Percentiles rank a stretch among this genome's conserved stretches.
phyloP scores from a whole-genome alignment of 2,329 filamentous ascomycete genomes.

The Nothopassalora personata region DNA sequence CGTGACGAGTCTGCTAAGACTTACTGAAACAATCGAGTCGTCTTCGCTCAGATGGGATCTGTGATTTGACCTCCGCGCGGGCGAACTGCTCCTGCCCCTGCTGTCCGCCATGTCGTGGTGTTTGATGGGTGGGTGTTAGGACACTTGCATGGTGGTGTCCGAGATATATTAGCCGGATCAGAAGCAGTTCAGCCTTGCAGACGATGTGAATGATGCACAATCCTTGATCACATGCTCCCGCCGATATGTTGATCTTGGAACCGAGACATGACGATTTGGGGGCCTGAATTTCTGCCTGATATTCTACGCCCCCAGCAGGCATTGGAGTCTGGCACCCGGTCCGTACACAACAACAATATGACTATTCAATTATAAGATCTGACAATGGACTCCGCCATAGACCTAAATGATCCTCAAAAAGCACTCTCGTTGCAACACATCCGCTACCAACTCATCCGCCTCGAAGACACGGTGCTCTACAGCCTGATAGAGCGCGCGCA shows the following conservation, averaged over 20 bases:
- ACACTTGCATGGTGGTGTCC: conserved; percentile 8
- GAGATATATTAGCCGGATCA: neutral
- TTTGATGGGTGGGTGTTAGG: conserved; percentile 4
- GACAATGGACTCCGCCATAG: conserved; percentile 82
- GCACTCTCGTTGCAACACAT: conserved; percentile 88
- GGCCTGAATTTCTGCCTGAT: neutral
- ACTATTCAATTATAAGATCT: neutral
- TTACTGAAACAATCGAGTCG: conserved; percentile 17
- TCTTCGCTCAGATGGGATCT: conserved; percentile 16
- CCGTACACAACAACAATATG: neutral
- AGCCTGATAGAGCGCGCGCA: conserved; percentile 97
- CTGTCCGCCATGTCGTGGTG: conserved; percentile 19
- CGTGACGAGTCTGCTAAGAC: neutral
- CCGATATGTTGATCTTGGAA: neutral
- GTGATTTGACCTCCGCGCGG: conserved; percentile 18
- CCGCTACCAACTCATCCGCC: conserved; percentile 71
- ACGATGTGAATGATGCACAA: neutral
- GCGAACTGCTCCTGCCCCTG: conserved; percentile 29
- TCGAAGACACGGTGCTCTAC: conserved; percentile 97
- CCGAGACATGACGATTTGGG: neutral
- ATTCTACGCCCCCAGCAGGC: neutral
- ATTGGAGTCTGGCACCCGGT: neutral
- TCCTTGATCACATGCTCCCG: neutral
- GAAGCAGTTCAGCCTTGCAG: neutral
- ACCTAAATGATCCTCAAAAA: conserved; percentile 76